A percentile compares a stretch with the other conserved stretches of the same genome.
Conservation (phyloP, 2,329 filamentous ascomycete species). For the Colletotrichum abscissum region DNA sequence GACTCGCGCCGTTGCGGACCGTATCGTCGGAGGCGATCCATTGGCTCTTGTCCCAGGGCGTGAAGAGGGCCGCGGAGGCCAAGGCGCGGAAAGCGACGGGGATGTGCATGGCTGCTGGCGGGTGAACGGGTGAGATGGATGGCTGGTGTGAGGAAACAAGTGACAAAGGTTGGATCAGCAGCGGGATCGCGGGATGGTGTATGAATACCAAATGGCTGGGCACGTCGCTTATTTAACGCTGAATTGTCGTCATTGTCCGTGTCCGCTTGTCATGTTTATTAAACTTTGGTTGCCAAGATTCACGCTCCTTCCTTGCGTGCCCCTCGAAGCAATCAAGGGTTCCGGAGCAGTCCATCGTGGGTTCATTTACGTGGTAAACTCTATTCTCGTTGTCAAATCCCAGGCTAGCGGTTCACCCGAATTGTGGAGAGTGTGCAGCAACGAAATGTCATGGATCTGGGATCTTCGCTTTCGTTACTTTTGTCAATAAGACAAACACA, state of each 20-base stretch:
- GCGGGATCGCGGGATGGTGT: background rate
- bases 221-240: background rate
- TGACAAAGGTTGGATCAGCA: background rate
- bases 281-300: conserved; percentile 1
- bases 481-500: background rate
- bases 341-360: background rate
- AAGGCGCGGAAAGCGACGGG: conserved; percentile 10
- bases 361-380: conserved; percentile 13
- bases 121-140: background rate
- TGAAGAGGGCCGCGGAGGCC: conserved; percentile 43
- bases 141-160: background rate
- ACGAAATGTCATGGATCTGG: conserved; percentile 18
- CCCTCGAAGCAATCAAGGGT: background rate
- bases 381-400: conserved; percentile 15
- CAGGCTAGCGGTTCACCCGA: background rate
- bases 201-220: background rate
- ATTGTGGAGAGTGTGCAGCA: conserved; percentile 14
- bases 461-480: conserved; percentile 1
- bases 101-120: conserved; percentile 16
- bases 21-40: conserved; percentile 81
- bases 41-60: conserved; percentile 66
- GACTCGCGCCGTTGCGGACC: conserved; percentile 79
- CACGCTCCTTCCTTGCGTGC: background rate
- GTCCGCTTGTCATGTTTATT: conserved; percentile 1
- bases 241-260: background rate